A percentile compares a stretch with the other conserved stretches of the same genome.
Evolutionary conservation across 176 grass and related monocot genomes (phyloP).

Genomic region (Phragmites australis): DNA sequence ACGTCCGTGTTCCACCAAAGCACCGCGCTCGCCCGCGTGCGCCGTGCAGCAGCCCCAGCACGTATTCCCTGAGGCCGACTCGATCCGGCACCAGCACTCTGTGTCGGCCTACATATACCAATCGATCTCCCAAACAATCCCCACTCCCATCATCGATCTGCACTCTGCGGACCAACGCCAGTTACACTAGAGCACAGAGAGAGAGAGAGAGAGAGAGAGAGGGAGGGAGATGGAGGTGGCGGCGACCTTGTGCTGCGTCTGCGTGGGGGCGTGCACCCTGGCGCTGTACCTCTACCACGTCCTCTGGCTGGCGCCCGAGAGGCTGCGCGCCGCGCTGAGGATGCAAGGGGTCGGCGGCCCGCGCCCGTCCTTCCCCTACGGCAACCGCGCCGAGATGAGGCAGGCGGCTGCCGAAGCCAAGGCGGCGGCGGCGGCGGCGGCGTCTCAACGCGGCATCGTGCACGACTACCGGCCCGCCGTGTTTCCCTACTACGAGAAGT

Average conservation of each 20-base stretch:
- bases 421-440: not conserved
- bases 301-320: conserved; percentile 61
- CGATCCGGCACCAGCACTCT: too few species aligned
- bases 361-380: conserved; percentile 59
- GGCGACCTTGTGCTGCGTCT: conserved; percentile 31
- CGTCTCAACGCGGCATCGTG: conserved; percentile 29
- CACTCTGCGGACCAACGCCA: too few species aligned
- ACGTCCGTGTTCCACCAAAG: too few species aligned
- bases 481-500: conserved; percentile 78
- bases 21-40: too few species aligned
- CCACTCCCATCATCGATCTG: too few species aligned
- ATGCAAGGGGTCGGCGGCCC: conserved; percentile 69
- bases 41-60: too few species aligned
- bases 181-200: too few species aligned
- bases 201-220: not conserved
- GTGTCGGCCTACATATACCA: too few species aligned
- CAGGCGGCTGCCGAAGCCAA: not conserved
- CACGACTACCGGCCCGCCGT: conserved; percentile 74
- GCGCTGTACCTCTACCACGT: conserved; percentile 58
- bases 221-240: not conserved
- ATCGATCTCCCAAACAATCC: too few species aligned
- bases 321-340: conserved; percentile 49
- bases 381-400: conserved; percentile 70
- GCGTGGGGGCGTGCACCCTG: conserved; percentile 39
- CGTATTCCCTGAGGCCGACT: too few species aligned